Base-by-base conservation (phyloP, 371 early-diverging fungal species). In the Chytridiales sp. region DNA sequence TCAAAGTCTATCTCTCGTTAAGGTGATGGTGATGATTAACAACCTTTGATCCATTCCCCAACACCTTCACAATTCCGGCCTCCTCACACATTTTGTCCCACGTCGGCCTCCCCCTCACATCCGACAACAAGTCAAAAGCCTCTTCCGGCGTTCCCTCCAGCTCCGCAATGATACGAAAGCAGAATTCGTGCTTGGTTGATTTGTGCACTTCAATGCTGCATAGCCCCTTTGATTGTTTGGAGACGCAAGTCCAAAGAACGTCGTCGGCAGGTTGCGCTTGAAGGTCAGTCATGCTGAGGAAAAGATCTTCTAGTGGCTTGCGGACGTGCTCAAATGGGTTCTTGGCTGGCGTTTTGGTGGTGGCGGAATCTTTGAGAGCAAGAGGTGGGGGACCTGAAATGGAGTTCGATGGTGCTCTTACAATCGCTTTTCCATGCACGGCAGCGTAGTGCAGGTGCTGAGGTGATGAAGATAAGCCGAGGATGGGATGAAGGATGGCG, bases 31-130 rank as follows among this genome's bases (percentile, higher is more conserved):
- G 32, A 27, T 6, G 13, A 6, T 4, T 5, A 36, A 8, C 11
- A 15, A 59, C 68, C 44, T 44, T 47, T 19, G 56, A 47, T 26
- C 50, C 56, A 0, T 30, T 17, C 24, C 57, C 55, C 9, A 62
- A 19, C 11, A 61, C 66, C 40, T 72, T 70, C 13, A 70, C 61
- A 11, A 69, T 49, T 15, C 70, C 77, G 22, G 61, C 67, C 1
- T 52, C 60, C 40, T 69, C 66, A 24, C 69, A 69, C 40, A 72
- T 42, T 43, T 77, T 74, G 51, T 77, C 77, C 77, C 77, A 77
- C 1, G 24, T 39, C 2, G 50, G 40, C 40, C 77, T 56, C 21
- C 24, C 24, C 1, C 35, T 30, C 29, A 72, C 60, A 36, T 74
- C 70, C 19, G 62, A 61, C 48, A 77, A 50, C 8, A 70, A 32